A percentile compares a stretch with the other conserved stretches of the same genome.
phyloP scores from a whole-genome alignment of 176 grass and related monocot genomes.

The Aegilops longissima region DNA sequence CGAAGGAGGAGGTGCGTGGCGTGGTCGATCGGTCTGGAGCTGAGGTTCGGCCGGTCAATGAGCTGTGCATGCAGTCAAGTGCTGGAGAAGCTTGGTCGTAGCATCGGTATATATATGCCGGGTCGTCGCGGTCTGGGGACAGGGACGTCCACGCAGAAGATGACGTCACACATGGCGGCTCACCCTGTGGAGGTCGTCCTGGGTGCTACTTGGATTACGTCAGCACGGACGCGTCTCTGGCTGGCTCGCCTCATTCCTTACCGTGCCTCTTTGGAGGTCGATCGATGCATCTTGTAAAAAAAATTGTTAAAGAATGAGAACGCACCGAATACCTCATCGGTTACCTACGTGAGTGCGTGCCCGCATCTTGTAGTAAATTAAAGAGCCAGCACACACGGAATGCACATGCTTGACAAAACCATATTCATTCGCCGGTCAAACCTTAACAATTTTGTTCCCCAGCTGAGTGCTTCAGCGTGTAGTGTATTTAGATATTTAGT shows the following conservation, averaged over 20 bases:
- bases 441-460: not conserved
- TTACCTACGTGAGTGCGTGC: not conserved
- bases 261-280: not conserved
- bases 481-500: too few species aligned
- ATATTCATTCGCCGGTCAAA: not conserved
- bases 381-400: not conserved
- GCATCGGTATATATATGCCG: not conserved
- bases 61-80: not conserved
- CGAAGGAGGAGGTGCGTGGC: not conserved
- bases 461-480: too few species aligned
- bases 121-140: not conserved
- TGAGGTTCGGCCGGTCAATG: not conserved
- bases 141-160: not conserved
- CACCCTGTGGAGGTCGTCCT: not conserved
- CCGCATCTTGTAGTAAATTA: not conserved
- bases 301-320: not conserved
- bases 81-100: not conserved
- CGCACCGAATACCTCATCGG: not conserved
- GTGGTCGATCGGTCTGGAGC: not conserved
- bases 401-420: not conserved
- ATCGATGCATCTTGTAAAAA: not conserved
- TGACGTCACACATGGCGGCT: constrained; percentile 2
- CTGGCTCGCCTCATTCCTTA: not conserved
- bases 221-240: not conserved
- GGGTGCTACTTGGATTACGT: not conserved